phyloP scores from a whole-genome alignment of 2,329 filamentous ascomycete species.

The Pseudogymnoascus destructans region DNA sequence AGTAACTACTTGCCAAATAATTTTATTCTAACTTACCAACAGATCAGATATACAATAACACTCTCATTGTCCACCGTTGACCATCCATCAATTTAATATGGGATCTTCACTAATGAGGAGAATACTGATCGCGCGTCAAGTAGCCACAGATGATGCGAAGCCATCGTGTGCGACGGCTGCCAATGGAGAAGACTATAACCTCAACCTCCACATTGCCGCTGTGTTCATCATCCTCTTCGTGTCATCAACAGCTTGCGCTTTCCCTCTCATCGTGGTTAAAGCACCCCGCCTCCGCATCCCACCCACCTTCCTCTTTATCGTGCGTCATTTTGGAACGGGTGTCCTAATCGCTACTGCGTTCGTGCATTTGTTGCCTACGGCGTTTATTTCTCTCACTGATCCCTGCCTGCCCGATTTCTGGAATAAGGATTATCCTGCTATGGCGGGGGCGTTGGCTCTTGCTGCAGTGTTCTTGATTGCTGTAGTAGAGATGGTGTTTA shows the following conservation, averaged over 20 bases:
- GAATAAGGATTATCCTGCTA: constrained; percentile 33
- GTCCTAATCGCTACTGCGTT: constrained; percentile 73
- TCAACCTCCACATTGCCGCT: constrained; percentile 10
- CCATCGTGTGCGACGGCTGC: background rate
- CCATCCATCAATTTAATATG: background rate
- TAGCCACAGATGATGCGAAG: background rate
- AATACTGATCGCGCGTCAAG: background rate
- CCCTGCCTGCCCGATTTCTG: constrained; percentile 41
- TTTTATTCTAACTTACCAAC: background rate
- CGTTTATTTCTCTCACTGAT: constrained; percentile 52
- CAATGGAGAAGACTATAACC: background rate
- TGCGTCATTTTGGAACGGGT: constrained; percentile 65
- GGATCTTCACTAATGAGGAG: background rate
- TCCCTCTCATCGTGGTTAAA: constrained; percentile 10
- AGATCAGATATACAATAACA: background rate
- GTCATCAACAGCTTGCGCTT: constrained; percentile 9
- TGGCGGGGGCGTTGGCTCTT: constrained; percentile 35
- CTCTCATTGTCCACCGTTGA: background rate
- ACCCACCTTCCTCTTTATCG: constrained; percentile 48
- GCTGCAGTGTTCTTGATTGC: constrained; percentile 33
- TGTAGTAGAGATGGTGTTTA: constrained; percentile 44
- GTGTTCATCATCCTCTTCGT: constrained; percentile 11
- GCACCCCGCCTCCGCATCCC: constrained; percentile 30
- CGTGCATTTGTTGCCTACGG: constrained; percentile 53
- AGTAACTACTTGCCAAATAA: background rate